Evolutionary conservation across 2,329 filamentous ascomycete genomes (phyloP), one percentile per base, ranked within the genome.

Genomic region (Talaromyces sp.): DNA sequence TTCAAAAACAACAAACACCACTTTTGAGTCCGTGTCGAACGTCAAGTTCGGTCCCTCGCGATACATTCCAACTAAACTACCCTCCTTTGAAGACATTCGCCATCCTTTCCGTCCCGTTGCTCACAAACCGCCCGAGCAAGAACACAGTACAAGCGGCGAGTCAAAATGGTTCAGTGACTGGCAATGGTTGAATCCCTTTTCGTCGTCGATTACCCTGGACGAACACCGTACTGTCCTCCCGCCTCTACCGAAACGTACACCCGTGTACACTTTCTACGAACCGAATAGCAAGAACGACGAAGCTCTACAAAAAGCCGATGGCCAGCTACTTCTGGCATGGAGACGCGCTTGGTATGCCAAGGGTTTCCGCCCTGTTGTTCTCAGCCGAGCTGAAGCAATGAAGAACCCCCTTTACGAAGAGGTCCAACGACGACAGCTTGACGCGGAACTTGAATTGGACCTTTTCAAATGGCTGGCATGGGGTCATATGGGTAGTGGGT

Each of bases 331-430:
- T 58, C 81, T 96, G 65, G 90, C 91, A 62, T 98, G 95, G 95
- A 86, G 93, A 67, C 86, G 92, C 54, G 93, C 94, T 2, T 98
- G 94, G 93, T 98, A 92, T 91, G 92, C 93, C 0, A 88, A 96
- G 72, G 95, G 94, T 11, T 97, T 98, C 79, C 88, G 85, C 68
- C 94, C 95, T 0, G 84, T 95, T 8, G 90, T 98, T 47, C 79
- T 98, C 64, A 89, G 90, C 60, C 85, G 87, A 17, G 87, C 86
- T 1, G 94, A 98, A 74, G 93, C 93, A 19, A 90, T 89, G 83
- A 88, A 88, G 73, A 95, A 97, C 73, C 91, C 91, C 0, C 79
- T 91, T 22, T 97, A 94, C 74, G 83, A 88, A 69, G 83, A 88
- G 62, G 80, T 96, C 62, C 89, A 93, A 75, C 43, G 45, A 33